A percentile compares a stretch with the other conserved stretches of the same genome.
Evolutionary conservation across 768 basidiomycete species (phyloP).

Genomic region (Pleurotus salmoneostramineus): DNA sequence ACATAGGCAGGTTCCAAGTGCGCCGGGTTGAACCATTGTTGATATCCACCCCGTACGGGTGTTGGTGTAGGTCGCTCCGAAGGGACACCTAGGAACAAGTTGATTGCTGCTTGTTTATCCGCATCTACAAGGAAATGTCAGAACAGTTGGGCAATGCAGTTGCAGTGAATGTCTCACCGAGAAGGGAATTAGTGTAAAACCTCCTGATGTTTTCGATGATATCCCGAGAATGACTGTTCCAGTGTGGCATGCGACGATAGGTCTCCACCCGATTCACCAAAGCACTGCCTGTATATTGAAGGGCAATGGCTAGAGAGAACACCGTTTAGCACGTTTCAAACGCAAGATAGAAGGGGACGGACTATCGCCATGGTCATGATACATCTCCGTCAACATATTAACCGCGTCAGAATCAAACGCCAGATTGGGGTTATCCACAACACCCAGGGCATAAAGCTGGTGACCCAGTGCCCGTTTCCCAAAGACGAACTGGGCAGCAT

Average conservation of each 20-base stretch:
- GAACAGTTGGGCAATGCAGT: constrained; percentile 5
- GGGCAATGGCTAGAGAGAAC: constrained; percentile 65
- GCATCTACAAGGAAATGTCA: constrained; percentile 46
- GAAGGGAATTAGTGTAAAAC: constrained; percentile 91
- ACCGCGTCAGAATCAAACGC: constrained; percentile 93
- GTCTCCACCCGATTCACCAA: constrained; percentile 96
- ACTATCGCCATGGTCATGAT: constrained; percentile 97
- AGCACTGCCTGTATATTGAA: constrained; percentile 96
- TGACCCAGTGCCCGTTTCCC: constrained; percentile 93
- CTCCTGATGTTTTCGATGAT: constrained; percentile 93
- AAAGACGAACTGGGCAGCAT: constrained; percentile 95
- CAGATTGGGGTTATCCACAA: constrained; percentile 81
- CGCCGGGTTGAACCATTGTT: constrained; percentile 78
- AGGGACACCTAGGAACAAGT: constrained; percentile 88
- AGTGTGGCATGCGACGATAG: constrained; percentile 92
- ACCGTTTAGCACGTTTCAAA: no score
- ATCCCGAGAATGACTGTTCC: constrained; percentile 96
- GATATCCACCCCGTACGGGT: constrained; percentile 68
- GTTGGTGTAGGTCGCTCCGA: constrained; percentile 47
- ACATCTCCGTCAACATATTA: constrained; percentile 98
- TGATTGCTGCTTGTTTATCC: constrained; percentile 96
- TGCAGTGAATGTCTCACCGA: constrained; percentile 46
- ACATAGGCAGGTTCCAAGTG: constrained; percentile 68
- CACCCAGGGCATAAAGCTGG: constrained; percentile 91
- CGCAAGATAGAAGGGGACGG: no score